Base-by-base conservation (phyloP, 2,329 filamentous ascomycete species). In the Beauveria scarabaeidicola region DNA sequence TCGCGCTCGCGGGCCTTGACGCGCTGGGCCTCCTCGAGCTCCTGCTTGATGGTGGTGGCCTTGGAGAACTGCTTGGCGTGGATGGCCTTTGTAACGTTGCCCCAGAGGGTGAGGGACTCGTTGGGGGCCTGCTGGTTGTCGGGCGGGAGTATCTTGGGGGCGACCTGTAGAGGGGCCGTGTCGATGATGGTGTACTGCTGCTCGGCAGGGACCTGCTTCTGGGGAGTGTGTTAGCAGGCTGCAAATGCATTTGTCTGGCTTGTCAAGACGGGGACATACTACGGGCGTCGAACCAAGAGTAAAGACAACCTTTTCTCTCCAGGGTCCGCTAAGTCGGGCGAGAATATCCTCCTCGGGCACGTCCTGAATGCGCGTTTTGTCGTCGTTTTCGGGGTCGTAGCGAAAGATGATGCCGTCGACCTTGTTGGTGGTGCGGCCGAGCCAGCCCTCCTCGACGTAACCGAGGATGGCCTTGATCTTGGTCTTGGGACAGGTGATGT, bases 371-470 rank as follows among this genome's bases (percentile, higher is more conserved):
- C 83, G 86, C 5, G 77, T 85, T 72, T 87, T 90, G 70, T 83
- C 84, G 71, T 97, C 93, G 61, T 92, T 93, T 23, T 90, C 84
- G 0, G 91, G 89, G 68, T 96, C 89, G 66, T 96, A 96, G 53
- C 83, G 87, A 80, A 96, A 99, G 59, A 97, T 81, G 58, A 97
- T 85, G 19, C 94, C 94, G 62, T 95, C 86, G 40, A 99, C 88
- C 69, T 88, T 91, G 74, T 97, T 96, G 66, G 95, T 93, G 21
- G 90, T 84, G 65, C 90, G 90, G 51, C 92, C 90, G 32, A 97
- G 81, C 92, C 94, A 99, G 53, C 92, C 91, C 67, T 97, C 93
- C 69, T 97, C 93, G 59, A 92, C 78, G 71, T 99, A 99, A 68
- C 95, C 87, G 51, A 99, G 76, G 63, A 99, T 96, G 19, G 87